Evolutionary conservation across 169 alveolate species (phyloP).

Genomic region (Plasmodium gallinaceum): DNA sequence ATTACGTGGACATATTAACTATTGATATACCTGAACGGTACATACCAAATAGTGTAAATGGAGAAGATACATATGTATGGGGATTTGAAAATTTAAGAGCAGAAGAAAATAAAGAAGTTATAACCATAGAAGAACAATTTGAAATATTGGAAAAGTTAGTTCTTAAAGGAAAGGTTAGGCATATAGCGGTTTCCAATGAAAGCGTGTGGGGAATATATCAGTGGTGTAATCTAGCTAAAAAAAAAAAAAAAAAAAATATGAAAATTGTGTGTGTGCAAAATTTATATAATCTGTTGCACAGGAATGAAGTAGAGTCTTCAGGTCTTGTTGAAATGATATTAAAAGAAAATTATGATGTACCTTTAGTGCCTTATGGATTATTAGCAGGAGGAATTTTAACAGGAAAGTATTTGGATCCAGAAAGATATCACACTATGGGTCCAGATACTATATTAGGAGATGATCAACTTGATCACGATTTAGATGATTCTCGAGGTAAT

Average conservation of each 20-base stretch:
- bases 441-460: slow-evolving; percentile 75
- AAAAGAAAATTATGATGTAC: slow-evolving; percentile 83
- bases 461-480: slow-evolving; percentile 24
- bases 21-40: slow-evolving; percentile 87
- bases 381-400: slow-evolving; percentile 91
- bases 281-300: slow-evolving; percentile 85
- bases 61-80: slow-evolving; percentile 91
- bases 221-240: slow-evolving; percentile 77
- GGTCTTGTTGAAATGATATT: slow-evolving; percentile 86
- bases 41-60: slow-evolving; percentile 83
- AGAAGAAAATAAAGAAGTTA: slow-evolving; percentile 24
- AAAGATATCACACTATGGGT: slow-evolving; percentile 80
- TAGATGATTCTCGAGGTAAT: slow-evolving; percentile 67
- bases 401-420: slow-evolving; percentile 90
- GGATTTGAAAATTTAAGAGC: slow-evolving; percentile 74
- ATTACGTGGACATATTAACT: slow-evolving; percentile 85
- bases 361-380: slow-evolving; percentile 88
- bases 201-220: slow-evolving; percentile 87
- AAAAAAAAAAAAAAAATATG: slow-evolving; percentile 78
- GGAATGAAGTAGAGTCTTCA: slow-evolving; percentile 87
- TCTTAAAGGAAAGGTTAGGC: slow-evolving; percentile 86
- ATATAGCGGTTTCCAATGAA: slow-evolving; percentile 88
- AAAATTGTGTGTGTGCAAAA: slow-evolving; percentile 81
- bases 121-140: slow-evolving; percentile 81
- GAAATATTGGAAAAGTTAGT: slow-evolving; percentile 81